phyloP scores from a whole-genome alignment of 768 basidiomycete genomes.

The Scleroderma bovista region DNA sequence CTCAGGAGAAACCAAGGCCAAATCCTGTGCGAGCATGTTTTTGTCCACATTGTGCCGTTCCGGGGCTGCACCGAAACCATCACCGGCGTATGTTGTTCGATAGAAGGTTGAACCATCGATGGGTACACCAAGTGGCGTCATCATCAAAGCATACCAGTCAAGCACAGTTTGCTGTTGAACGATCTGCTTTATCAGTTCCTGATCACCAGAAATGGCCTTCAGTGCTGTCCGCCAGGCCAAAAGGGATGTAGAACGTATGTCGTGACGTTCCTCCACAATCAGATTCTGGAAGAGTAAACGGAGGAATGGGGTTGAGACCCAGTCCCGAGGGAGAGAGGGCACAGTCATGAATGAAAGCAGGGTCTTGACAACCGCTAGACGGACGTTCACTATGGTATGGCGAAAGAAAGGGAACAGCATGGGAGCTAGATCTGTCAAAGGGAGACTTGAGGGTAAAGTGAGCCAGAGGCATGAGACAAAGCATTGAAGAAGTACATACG shows the following conservation, averaged over 20 bases:
- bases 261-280: slow-evolving; percentile 81
- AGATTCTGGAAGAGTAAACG: slow-evolving; percentile 91
- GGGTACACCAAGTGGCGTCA: slow-evolving; percentile 83
- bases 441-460: slow-evolving; percentile 43
- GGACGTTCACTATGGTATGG: slow-evolving; percentile 91
- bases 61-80: slow-evolving; percentile 37
- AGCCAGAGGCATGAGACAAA: slow-evolving; percentile 1
- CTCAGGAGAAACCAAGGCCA: slow-evolving; percentile 74
- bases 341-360: slow-evolving; percentile 83
- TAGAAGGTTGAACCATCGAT: slow-evolving; percentile 70
- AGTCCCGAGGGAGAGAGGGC: slow-evolving; percentile 64
- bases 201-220: slow-evolving; percentile 40
- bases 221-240: slow-evolving; percentile 72
- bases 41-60: slow-evolving; percentile 95
- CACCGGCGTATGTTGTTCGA: slow-evolving; percentile 45
- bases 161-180: slow-evolving; percentile 57
- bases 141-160: slow-evolving; percentile 83
- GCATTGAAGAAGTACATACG: slow-evolving; percentile 47
- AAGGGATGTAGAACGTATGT: slow-evolving; percentile 73
- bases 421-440: slow-evolving; percentile 76
- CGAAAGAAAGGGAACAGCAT: slow-evolving; percentile 95
- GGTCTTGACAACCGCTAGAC: slow-evolving; percentile 87
- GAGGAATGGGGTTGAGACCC: slow-evolving; percentile 75
- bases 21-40: slow-evolving; percentile 87
- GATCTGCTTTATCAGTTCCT: slow-evolving; percentile 47